phyloP scores from a whole-genome alignment of 768 basidiomycete genomes.

The Trametes cinnabarina region DNA sequence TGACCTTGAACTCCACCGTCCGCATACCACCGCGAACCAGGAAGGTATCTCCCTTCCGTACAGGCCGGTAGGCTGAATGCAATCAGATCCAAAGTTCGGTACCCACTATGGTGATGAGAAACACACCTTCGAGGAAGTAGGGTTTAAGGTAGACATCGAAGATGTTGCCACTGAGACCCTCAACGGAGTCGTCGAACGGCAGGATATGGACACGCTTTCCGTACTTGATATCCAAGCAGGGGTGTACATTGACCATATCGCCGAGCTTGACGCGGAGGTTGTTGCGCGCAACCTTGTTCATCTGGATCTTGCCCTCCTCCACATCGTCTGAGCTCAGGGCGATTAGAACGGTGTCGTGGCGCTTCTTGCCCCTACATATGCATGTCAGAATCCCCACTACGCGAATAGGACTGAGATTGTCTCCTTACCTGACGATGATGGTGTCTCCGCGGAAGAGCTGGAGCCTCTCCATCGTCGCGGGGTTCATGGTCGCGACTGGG shows the following conservation, averaged over 20 bases:
- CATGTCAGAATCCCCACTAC: not conserved
- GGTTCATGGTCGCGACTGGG: slow-evolving; percentile 89
- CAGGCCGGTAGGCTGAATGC: slow-evolving; percentile 65
- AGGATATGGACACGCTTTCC: slow-evolving; percentile 96
- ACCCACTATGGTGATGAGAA: not conserved
- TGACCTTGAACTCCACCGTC: slow-evolving; percentile 98
- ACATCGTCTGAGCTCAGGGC: slow-evolving; percentile 94
- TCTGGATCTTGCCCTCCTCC: slow-evolving; percentile 95
- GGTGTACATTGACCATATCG: slow-evolving; percentile 93
- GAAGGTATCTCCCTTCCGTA: slow-evolving; percentile 98
- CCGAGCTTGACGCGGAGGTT: slow-evolving; percentile 97
- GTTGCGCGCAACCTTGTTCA: slow-evolving; percentile 99
- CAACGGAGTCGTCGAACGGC: slow-evolving; percentile 97
- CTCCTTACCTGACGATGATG: slow-evolving; percentile 81
- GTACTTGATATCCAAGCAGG: slow-evolving; percentile 97
- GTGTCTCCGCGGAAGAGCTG: slow-evolving; percentile 97
- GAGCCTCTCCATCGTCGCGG: slow-evolving; percentile 93
- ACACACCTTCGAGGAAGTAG: slow-evolving; percentile 92
- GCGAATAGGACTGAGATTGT: not conserved
- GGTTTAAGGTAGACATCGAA: slow-evolving; percentile 99
- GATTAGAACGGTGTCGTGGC: slow-evolving; percentile 96
- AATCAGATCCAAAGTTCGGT: slow-evolving; percentile 3
- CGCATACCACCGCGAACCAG: slow-evolving; percentile 98
- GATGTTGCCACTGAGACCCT: slow-evolving; percentile 96
- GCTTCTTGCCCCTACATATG: slow-evolving; percentile 82